A percentile compares a stretch with the other conserved stretches of the same genome.
Evolutionary conservation across 2,329 filamentous ascomycete species (phyloP).

Genomic region (Aspergillus flavus): DNA sequence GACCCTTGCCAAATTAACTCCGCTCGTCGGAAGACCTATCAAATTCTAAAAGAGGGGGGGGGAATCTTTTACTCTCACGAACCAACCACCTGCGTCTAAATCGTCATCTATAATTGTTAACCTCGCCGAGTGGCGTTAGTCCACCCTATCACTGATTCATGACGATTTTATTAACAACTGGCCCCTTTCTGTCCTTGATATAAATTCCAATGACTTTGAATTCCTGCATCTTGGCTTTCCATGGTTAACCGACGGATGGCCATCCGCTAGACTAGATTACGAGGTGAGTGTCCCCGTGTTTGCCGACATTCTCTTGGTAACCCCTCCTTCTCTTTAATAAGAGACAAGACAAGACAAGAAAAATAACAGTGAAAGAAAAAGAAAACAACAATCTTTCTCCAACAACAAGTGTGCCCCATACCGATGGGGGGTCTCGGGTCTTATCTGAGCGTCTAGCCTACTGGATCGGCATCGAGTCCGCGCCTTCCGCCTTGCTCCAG

Average conservation of each 20-base stretch:
- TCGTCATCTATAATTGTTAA: conserved; percentile 8
- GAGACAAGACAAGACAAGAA: conserved; percentile 14
- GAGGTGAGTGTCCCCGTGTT: conserved; percentile 7
- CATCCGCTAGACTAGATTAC: not conserved
- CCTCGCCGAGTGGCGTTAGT: conserved; percentile 9
- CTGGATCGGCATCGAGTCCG: conserved; percentile 24
- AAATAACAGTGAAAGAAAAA: conserved; percentile 6
- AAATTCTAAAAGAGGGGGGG: conserved; percentile 5
- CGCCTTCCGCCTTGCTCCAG: conserved; percentile 24
- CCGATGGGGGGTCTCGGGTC: conserved; percentile 13
- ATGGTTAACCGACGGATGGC: not conserved
- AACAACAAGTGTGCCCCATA: not conserved
- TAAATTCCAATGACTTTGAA: not conserved
- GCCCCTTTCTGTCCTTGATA: not conserved
- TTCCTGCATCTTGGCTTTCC: not conserved
- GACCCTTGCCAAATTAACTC: not conserved
- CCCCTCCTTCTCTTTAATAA: conserved; percentile 8
- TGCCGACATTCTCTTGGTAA: conserved; percentile 3
- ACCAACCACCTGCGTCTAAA: conserved; percentile 3
- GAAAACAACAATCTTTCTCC: not conserved
- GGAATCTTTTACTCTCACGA: not conserved
- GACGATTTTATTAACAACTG: conserved; percentile 4
- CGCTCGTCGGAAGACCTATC: conserved; percentile 1
- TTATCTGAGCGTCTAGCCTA: conserved; percentile 19
- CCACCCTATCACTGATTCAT: conserved; percentile 4